These are phyloP conservation scores for Cutaneotrichosporon cutaneum DNA, from an alignment of 1,284 basidiomycete genomes.

Conservation along the genomic window DNA sequence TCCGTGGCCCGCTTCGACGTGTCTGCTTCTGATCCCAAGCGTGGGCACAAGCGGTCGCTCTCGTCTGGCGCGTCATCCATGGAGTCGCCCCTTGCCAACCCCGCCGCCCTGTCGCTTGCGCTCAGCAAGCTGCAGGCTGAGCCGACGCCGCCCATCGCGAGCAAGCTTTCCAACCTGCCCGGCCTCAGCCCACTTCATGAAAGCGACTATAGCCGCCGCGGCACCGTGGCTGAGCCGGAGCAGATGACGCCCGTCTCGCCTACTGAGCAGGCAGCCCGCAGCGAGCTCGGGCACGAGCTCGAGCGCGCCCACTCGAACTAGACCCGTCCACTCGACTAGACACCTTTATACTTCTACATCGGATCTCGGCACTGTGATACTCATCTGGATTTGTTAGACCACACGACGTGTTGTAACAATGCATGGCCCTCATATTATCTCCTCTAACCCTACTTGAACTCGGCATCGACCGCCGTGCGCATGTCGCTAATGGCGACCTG, in stretches of 20 bases:
- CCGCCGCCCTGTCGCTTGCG: background rate
- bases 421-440: constrained; percentile 3
- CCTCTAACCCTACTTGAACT: constrained; percentile 14
- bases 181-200: background rate
- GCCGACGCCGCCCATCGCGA: background rate
- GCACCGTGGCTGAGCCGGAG: constrained; percentile 5
- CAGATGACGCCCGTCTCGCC: background rate
- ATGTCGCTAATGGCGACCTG: constrained; percentile 72
- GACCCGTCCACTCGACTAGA: background rate
- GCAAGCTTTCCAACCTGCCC: constrained; percentile 4
- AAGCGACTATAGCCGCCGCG: background rate
- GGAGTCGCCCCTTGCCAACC: background rate
- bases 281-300: background rate
- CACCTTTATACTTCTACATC: background rate
- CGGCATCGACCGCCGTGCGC: constrained; percentile 68
- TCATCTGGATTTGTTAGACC: constrained; percentile 1
- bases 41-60: background rate
- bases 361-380: background rate
- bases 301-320: background rate
- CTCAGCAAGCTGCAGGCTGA: background rate
- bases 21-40: background rate
- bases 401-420: constrained; percentile 5
- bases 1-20: background rate
- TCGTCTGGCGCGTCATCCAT: background rate
- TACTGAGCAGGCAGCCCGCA: background rate